Base-by-base conservation (phyloP, 2,329 filamentous ascomycete genomes). In the Myriosclerotinia scirpicola region DNA sequence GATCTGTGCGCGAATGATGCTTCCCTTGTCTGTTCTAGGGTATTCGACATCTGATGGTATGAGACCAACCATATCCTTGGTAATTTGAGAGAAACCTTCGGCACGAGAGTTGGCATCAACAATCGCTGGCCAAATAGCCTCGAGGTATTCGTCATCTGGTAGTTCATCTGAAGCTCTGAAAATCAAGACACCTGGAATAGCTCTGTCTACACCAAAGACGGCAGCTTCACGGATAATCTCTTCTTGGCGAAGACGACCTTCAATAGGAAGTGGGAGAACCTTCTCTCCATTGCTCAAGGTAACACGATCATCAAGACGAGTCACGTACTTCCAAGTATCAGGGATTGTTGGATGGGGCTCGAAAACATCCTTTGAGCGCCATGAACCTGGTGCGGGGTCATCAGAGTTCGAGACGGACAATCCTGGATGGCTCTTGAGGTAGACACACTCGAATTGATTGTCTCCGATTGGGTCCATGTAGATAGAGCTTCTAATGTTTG, bases 181-280 rank as follows among this genome's bases (percentile, higher is more conserved):
- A 14, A 89, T 75, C 14, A 87, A 69, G 14, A 87, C 70, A 1
- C 85, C 86, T 0, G 84, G 83, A 38, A 82, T 78, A 0, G 81
- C 78, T 58, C 79, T 80, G 11, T 82, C 84, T 1, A 81, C 80
- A 0, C 86, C 86, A 68, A 88, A 87, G 0, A 87, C 81, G 3
- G 87, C 78, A 0, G 82, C 82, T 67, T 89, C 87, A 20, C 81
- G 78, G 0, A 89, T 83, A 0, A 82, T 75, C 4, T 79, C 76
- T 59, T 84, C 78, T 63, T 85, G 81, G 11, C 84, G 78, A 8
- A 88, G 81, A 0, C 80, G 78, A 5, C 83, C 81, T 73, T 90
- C 87, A 6, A 81, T 79, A 0, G 77, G 77, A 1, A 82, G 70
- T 0, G 81, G 82, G 0, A 81, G 73, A 0, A 82, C 80, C 65